phyloP scores from a whole-genome alignment of 2,329 filamentous ascomycete species.

The Aureobasidium sp. region DNA sequence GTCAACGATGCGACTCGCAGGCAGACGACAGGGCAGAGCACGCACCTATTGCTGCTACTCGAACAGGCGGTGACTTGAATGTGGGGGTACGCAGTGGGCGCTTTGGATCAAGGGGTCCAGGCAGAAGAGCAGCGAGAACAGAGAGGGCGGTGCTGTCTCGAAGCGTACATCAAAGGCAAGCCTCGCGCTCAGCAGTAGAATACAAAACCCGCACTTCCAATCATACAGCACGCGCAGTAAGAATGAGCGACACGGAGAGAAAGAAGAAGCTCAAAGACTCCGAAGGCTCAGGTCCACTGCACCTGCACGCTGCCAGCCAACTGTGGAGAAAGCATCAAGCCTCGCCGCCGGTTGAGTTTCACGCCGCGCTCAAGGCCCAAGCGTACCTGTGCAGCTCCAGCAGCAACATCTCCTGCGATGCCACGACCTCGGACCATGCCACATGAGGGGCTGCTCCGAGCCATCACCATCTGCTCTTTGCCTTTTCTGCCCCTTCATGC shows the following conservation, averaged over 20 bases:
- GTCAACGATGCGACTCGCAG: constrained; percentile 1
- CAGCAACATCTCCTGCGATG: not conserved
- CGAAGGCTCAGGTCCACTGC: not conserved
- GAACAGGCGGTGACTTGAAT: constrained; percentile 13
- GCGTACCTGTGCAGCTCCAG: not conserved
- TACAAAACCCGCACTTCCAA: constrained; percentile 4
- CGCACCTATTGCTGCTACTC: constrained; percentile 6
- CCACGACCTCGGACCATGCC: not conserved
- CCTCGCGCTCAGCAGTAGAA: constrained; percentile 7
- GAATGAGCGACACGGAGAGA: not conserved
- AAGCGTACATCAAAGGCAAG: constrained; percentile 1
- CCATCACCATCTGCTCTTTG: not conserved
- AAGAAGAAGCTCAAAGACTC: constrained; percentile 6
- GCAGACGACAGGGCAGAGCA: not conserved
- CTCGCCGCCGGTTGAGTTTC: constrained; percentile 1
- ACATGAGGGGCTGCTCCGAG: not conserved
- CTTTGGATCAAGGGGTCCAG: constrained; percentile 14
- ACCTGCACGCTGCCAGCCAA: not conserved
- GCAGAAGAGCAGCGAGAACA: not conserved
- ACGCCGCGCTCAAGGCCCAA: constrained; percentile 2
- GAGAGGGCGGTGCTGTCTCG: not conserved
- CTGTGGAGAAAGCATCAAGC: constrained; percentile 12
- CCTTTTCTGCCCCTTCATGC: not conserved
- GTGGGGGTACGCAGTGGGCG: not conserved
- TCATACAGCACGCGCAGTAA: constrained; percentile 6